phyloP scores from a whole-genome alignment of 2,329 filamentous ascomycete species.

The Epichloe glyceriae region DNA sequence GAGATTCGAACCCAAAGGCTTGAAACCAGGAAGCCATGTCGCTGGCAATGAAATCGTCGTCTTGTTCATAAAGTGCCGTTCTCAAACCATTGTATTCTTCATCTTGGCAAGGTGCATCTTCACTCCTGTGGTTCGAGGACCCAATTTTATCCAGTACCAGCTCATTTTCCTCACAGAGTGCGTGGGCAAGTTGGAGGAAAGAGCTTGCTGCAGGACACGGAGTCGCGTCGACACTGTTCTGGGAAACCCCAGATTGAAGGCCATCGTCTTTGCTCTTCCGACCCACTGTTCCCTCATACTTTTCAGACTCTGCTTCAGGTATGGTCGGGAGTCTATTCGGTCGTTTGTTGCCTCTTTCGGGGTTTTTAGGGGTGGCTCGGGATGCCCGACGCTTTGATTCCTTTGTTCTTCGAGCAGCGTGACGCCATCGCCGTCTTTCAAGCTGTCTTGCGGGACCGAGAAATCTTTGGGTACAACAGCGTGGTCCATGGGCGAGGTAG shows the following conservation, averaged over 20 bases:
- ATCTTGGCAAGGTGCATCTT: neutral
- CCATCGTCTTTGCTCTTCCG: neutral
- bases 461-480: slow-evolving; percentile 3
- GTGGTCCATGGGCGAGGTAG: neutral
- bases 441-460: neutral
- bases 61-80: slow-evolving; percentile 27
- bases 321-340: slow-evolving; percentile 14
- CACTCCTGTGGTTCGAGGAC: neutral
- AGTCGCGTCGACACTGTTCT: neutral
- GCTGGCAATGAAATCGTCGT: slow-evolving; percentile 22
- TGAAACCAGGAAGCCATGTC: slow-evolving; percentile 39
- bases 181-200: neutral
- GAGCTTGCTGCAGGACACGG: neutral
- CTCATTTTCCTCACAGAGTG: neutral
- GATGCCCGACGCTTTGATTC: slow-evolving; percentile 13
- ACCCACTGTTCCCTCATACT: neutral
- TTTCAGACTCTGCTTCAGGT: slow-evolving; percentile 1
- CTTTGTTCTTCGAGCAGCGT: neutral
- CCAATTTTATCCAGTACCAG: neutral
- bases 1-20: slow-evolving; percentile 32
- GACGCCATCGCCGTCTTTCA: neutral
- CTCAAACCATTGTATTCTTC: neutral
- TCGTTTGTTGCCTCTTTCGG: slow-evolving; percentile 26
- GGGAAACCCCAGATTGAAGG: neutral
- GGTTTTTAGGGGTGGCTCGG: slow-evolving; percentile 1